Base-by-base conservation (phyloP, 2,329 filamentous ascomycete genomes). In the Fusarium verrucosum region DNA sequence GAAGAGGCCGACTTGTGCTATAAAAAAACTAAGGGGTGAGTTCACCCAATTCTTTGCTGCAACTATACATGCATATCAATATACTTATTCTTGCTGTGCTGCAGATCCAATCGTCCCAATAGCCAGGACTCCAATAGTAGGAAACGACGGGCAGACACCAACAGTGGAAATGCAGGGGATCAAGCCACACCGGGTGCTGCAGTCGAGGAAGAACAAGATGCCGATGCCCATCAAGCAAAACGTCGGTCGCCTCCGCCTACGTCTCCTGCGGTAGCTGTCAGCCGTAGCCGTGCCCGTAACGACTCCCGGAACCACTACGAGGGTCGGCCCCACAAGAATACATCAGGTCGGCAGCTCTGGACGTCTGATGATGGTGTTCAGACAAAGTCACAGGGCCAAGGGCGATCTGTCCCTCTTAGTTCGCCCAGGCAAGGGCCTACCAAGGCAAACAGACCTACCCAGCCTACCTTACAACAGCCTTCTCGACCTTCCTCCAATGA, bases 291-390 rank as follows among this genome's bases (percentile, higher is more conserved):
- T 32, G 62, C 62, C 3, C 62, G 61, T 7, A 57, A 28, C 16
- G 62, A 64, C 11, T 68, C 26, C 14, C 62, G 62, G 11, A 53
- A 40, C 16, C 62, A 65, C 16, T 70, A 72, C 50, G 69, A 72
- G 9, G 70, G 65, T 0, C 55, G 58, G 8, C 44, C 41, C 41
- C 45, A 64, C 25, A 72, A 71, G 37, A 70, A 69, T 6, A 26
- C 53, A 2, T 49, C 62, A 4, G 65, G 66, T 7, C 58, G 73
- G 1, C 70, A 72, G 22, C 73, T 77, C 0, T 76, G 73, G 73
- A 65, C 45, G 3, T 70, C 72, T 1, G 64, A 72, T 4, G 72
- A 73, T 25, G 68, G 69, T 13, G 43, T 46, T 9, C 58, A 32
- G 4, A 8, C 36, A 23, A 66, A 65, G 7, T 49, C 60, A 22